Evolutionary conservation across 441 rosid species (phyloP).

Genomic region (Biscutella laevigata): DNA sequence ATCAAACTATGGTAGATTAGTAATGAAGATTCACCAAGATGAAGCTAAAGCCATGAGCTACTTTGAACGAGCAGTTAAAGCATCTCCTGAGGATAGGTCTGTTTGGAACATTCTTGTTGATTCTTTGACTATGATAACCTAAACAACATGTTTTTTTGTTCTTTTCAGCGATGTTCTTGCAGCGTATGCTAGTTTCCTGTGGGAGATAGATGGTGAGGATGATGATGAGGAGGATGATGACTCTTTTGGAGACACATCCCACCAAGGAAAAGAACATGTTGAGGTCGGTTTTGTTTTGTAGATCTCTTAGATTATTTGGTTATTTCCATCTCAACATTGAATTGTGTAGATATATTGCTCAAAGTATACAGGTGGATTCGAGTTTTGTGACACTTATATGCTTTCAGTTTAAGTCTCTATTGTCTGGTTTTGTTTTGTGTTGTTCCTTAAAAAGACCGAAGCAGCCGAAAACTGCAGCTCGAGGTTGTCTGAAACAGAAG

Average conservation of each 20-base stretch:
- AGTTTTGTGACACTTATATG: background rate
- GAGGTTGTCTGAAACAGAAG: conserved; percentile 35
- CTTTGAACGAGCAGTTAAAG: conserved; percentile 57
- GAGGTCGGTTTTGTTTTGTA: conserved; percentile 28
- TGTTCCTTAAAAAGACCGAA: conserved; percentile 23
- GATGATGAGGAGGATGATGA: conserved; percentile 34
- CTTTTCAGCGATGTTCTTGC: conserved; percentile 59
- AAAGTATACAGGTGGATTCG: background rate
- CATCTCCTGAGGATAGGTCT: conserved; percentile 64
- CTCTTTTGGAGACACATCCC: conserved; percentile 6
- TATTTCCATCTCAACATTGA: background rate
- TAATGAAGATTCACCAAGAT: conserved; percentile 65
- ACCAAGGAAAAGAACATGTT: conserved; percentile 8
- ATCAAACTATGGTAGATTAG: conserved; percentile 53
- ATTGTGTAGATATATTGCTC: background rate
- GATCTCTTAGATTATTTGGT: background rate
- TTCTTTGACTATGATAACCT: background rate
- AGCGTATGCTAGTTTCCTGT: conserved; percentile 75
- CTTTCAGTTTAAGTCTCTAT: background rate
- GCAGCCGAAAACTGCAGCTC: conserved; percentile 37
- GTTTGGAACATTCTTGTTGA: conserved; percentile 1
- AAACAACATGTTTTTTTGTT: background rate
- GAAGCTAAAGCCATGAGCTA: conserved; percentile 44
- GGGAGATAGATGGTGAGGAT: conserved; percentile 40
- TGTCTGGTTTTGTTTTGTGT: background rate